These are phyloP conservation scores for Phaeodactylum tricornutum DNA, from an alignment of 108 stramenopile species.

Conservation along the genomic window DNA sequence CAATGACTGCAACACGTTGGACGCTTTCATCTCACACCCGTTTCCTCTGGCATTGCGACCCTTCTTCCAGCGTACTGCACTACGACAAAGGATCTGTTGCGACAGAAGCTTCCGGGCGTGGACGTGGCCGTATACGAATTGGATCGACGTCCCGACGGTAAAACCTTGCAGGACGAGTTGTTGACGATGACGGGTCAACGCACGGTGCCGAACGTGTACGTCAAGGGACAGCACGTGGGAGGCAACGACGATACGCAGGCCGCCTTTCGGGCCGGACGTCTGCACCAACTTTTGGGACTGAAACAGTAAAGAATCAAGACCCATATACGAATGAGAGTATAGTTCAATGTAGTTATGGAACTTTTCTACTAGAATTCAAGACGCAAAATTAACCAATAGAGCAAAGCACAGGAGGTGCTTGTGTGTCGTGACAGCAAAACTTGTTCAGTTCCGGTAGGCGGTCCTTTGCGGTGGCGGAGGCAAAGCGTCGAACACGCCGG, in stretches of 20 bases:
- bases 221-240: conserved; percentile 60
- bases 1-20: background rate
- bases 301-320: too few relatives aligned
- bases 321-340: too few relatives aligned
- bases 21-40: conserved; percentile 40
- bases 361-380: background rate
- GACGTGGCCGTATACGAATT: conserved; percentile 40
- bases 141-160: conserved; percentile 51
- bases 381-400: background rate
- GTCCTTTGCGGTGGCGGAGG: too few relatives aligned
- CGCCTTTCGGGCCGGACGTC: conserved; percentile 21
- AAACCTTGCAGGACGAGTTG: conserved; percentile 30
- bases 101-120: conserved; percentile 18
- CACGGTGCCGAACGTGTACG: conserved; percentile 64
- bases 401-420: background rate
- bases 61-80: conserved; percentile 36
- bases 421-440: background rate
- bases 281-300: conserved; percentile 12
- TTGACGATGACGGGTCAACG: conserved; percentile 31
- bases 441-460: too few relatives aligned
- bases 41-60: conserved; percentile 20
- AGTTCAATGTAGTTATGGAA: background rate
- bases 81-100: conserved; percentile 49
- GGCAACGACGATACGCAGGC: conserved; percentile 56
- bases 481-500: too few relatives aligned